Base-by-base conservation (phyloP, 179 eudicot species). In the Beta lomatogona region DNA sequence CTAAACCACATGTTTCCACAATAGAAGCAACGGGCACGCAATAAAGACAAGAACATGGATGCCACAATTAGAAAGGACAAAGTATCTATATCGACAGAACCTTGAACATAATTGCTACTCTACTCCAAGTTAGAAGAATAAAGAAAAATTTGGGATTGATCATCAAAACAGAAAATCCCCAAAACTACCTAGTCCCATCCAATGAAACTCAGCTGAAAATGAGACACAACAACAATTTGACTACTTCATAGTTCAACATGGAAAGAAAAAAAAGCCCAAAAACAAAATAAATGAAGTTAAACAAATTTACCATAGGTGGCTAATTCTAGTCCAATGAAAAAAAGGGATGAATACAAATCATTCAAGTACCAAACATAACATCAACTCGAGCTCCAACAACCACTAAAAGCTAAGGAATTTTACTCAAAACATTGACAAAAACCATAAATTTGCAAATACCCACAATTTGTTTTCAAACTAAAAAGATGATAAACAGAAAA, bases 321-420 rank as follows among this genome's bases (percentile, higher is more conserved):
- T 14, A 21, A 61, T 60, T 61, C 77, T n/a, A 25, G 53, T 36
- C 76, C 70, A 9, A 58, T 16, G 18, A 78, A 60, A 71, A 77
- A 52, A 77, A 41, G 12, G 41, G 19, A 77, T 67, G 78, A 54
- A 77, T 59, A 71, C 50, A 72, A 57, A 44, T 45, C 78, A 21
- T 44, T 21, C 4, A 71, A 48, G 36, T 71, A 71, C 22, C 75
- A 19, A 77, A 63, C 12, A 16, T 28, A 78, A 41, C 31, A 72
- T 67, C 68, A 65, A 78, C 28, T 58, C 31, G 70, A 79, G 75
- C 71, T 68, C 76, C 83, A 79, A 41, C 41, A 63, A 85, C 71
- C 79, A 73, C 53, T 70, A 59, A 45, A 50, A 71, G 44, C 77
- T 59, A 76, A 53, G 3, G 55, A 9, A 77, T 74, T 77, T 61